Conservation (phyloP, 2,329 filamentous ascomycete genomes). For the Mollisia scopiformis region DNA sequence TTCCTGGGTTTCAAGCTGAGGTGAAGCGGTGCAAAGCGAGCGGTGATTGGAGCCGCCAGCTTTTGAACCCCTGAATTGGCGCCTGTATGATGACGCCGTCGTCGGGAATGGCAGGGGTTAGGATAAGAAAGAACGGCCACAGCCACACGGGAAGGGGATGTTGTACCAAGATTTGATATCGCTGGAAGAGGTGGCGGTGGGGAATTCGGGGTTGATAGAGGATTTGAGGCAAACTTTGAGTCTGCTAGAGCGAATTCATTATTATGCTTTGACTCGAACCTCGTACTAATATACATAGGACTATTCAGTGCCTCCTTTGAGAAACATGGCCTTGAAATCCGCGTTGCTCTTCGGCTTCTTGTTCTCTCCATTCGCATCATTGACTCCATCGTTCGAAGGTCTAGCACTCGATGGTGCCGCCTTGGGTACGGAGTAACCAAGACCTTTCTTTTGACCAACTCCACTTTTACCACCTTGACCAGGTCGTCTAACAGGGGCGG, state of each 20-base stretch:
- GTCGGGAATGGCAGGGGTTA: neutral
- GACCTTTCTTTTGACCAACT: constrained; percentile 38
- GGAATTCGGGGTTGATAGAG: neutral
- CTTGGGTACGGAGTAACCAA: constrained; percentile 32
- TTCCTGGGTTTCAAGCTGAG: neutral
- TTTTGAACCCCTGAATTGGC: constrained; percentile 14
- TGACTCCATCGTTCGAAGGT: constrained; percentile 20
- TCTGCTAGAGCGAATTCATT: neutral
- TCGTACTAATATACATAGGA: neutral
- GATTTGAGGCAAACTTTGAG: neutral
- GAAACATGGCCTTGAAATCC: constrained; percentile 55
- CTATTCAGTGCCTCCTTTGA: constrained; percentile 30
- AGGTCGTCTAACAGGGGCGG: constrained; percentile 37
- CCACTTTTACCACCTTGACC: constrained; percentile 40
- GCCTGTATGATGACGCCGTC: constrained; percentile 17
- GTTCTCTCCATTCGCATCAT: constrained; percentile 26
- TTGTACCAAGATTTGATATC: constrained; percentile 5
- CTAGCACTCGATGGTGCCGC: constrained; percentile 9
- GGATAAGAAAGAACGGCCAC: neutral
- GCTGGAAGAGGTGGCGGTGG: neutral
- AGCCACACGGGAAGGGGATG: neutral
- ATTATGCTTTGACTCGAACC: neutral
- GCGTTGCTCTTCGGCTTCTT: constrained; percentile 54
- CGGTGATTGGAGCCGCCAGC: constrained; percentile 11
- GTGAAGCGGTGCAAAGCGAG: constrained; percentile 8